These are phyloP conservation scores for Corrigiola litoralis DNA, from an alignment of 179 eudicot genomes.

Conservation along the genomic window DNA sequence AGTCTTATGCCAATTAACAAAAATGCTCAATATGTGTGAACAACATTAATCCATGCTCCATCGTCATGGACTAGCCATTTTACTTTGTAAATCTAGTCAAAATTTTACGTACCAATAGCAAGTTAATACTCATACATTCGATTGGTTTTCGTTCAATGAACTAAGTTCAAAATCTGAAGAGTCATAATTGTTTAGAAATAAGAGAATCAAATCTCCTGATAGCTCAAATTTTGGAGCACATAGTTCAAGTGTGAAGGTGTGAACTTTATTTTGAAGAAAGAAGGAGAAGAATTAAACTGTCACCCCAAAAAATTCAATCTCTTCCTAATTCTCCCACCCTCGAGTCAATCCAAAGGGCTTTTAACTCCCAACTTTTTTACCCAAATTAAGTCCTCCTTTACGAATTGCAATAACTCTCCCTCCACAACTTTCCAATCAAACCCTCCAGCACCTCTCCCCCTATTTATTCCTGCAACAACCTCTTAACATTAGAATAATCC, in stretches of 20 bases:
- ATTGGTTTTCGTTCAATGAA: slow-evolving; percentile 12
- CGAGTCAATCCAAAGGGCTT: slow-evolving; percentile 71
- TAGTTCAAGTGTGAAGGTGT: not conserved
- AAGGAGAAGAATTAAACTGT: slow-evolving; percentile 2
- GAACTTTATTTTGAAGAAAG: slow-evolving; percentile 11
- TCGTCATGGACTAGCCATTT: too few species aligned
- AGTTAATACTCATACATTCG: not conserved
- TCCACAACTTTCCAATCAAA: slow-evolving; percentile 30
- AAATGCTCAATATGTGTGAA: too few species aligned
- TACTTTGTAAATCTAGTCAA: too few species aligned
- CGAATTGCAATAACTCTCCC: slow-evolving; percentile 27
- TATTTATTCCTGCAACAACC: slow-evolving; percentile 65
- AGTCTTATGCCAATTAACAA: too few species aligned
- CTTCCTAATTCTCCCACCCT: slow-evolving; percentile 26
- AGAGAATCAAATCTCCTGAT: slow-evolving; percentile 2
- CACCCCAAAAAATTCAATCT: not conserved
- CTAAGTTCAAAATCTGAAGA: slow-evolving; percentile 8
- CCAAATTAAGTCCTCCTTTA: slow-evolving; percentile 12
- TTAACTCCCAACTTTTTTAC: slow-evolving; percentile 9
- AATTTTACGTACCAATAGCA: slow-evolving; percentile 3
- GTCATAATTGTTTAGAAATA: slow-evolving; percentile 1
- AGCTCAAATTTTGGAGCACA: not conserved
- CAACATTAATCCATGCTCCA: too few species aligned
- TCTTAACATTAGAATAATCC: slow-evolving; percentile 55
- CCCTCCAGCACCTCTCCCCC: slow-evolving; percentile 30